phyloP scores from a whole-genome alignment of 1,284 basidiomycete genomes.

The Rhodotorula sp. region DNA sequence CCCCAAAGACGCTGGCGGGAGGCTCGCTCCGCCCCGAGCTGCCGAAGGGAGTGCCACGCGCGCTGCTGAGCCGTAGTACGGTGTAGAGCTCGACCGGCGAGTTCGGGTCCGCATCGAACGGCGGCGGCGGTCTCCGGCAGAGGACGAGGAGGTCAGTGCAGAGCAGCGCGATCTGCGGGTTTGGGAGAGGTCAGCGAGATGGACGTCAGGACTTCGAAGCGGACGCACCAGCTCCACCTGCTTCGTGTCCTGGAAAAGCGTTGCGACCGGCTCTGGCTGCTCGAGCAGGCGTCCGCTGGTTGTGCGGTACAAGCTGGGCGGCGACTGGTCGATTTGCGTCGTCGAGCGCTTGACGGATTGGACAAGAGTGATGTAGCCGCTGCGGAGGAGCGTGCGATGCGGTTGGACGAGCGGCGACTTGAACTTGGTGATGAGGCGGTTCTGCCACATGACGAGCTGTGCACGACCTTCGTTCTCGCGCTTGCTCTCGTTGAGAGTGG shows the following conservation, averaged over 20 bases:
- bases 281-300: not conserved
- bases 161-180: conserved; percentile 56
- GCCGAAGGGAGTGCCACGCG: not conserved
- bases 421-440: conserved; percentile 83
- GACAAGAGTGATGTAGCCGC: conserved; percentile 40
- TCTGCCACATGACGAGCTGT: conserved; percentile 74
- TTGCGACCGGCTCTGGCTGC: conserved; percentile 9
- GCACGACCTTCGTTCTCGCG: conserved; percentile 85
- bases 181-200: not conserved
- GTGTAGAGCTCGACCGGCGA: conserved; percentile 83
- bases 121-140: conserved; percentile 68
- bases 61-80: conserved; percentile 67
- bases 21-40: conserved; percentile 56
- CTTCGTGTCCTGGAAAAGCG: conserved; percentile 16
- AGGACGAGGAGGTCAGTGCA: conserved; percentile 91
- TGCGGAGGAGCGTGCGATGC: conserved; percentile 67
- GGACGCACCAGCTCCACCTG: conserved; percentile 13
- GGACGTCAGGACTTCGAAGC: not conserved
- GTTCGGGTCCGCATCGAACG: conserved; percentile 66
- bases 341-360: conserved; percentile 72
- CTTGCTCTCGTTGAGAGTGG: conserved; percentile 95
- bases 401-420: conserved; percentile 96
- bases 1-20: conserved; percentile 64
- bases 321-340: conserved; percentile 65
- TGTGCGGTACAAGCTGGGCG: conserved; percentile 4